Conservation (phyloP, 306 rosid species). For the Dalbergia cultrata region DNA sequence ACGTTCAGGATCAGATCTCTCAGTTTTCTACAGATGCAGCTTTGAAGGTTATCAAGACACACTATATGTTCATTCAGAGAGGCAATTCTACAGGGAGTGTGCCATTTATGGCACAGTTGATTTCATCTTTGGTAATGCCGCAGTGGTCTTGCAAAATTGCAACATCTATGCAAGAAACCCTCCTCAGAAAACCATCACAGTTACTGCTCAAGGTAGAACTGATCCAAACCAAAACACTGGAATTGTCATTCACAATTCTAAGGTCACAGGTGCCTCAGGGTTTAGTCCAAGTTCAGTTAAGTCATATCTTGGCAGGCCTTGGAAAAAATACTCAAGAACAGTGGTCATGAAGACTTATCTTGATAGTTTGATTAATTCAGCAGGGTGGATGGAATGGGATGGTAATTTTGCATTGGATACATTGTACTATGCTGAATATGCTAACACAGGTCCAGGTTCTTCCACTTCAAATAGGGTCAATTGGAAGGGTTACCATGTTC, state of each 20-base stretch:
- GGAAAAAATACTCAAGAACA: constrained; percentile 73
- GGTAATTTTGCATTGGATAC: constrained; percentile 74
- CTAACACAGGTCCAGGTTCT: constrained; percentile 73
- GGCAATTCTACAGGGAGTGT: constrained; percentile 83
- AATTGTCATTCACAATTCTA: constrained; percentile 66
- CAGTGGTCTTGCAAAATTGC: constrained; percentile 74
- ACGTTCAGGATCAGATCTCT: constrained; percentile 82
- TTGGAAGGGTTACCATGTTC: constrained; percentile 76
- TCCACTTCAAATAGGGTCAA: constrained; percentile 65
- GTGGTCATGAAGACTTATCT: constrained; percentile 69
- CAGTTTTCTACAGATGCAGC: constrained; percentile 74
- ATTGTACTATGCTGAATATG: constrained; percentile 71
- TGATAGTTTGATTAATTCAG: constrained; percentile 65
- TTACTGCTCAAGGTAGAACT: constrained; percentile 76
- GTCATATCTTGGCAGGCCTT: constrained; percentile 73
- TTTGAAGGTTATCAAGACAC: constrained; percentile 92
- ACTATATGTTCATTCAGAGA: constrained; percentile 68
- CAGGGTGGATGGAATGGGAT: constrained; percentile 81
- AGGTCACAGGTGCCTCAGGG: constrained; percentile 58
- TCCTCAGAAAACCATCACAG: constrained; percentile 65
- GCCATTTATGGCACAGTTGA: constrained; percentile 87
- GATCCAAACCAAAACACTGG: constrained; percentile 87
- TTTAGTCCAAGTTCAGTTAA: constrained; percentile 48
- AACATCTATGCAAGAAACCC: constrained; percentile 71
- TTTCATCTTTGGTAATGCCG: constrained; percentile 85